Conservation (phyloP, 2,329 filamentous ascomycete species). For the Corniculantispora saksenae region DNA sequence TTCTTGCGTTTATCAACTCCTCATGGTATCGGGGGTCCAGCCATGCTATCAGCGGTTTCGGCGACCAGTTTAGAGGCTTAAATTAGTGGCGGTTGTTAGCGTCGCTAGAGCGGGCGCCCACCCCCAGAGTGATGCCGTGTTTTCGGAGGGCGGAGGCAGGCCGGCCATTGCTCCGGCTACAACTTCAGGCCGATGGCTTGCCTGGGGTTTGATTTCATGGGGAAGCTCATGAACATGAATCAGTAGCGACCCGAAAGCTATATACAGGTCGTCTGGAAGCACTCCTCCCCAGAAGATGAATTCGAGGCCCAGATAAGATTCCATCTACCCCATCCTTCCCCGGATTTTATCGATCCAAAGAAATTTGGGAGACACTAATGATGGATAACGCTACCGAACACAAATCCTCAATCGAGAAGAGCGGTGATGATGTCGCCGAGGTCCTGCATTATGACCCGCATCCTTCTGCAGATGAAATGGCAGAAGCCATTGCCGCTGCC, state of each 20-base stretch:
- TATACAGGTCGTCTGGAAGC: not conserved
- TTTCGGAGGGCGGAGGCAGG: not conserved
- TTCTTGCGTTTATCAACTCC: too few species aligned
- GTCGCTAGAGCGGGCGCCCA: not conserved
- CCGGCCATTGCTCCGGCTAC: not conserved
- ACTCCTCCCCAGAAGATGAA: not conserved
- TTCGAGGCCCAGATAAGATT: not conserved
- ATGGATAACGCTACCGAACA: not conserved
- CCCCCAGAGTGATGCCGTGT: not conserved
- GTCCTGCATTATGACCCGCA: constrained; percentile 9
- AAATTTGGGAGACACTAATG: not conserved
- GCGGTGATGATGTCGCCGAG: not conserved
- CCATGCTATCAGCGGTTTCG: too few species aligned
- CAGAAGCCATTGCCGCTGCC: constrained; percentile 19
- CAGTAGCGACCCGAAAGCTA: not conserved
- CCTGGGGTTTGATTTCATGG: not conserved
- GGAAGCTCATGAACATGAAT: not conserved
- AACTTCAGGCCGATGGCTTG: not conserved
- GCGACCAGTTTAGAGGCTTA: not conserved
- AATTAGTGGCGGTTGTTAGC: not conserved
- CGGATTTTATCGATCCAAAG: not conserved
- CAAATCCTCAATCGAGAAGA: constrained; percentile 13
- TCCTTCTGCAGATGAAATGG: constrained; percentile 19
- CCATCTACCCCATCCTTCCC: not conserved
- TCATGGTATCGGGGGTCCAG: too few species aligned